Percentiles rank a stretch among this genome's conserved stretches.
Evolutionary conservation across 306 rosid genomes (phyloP).

Genomic region (Lathyrus sativus): DNA sequence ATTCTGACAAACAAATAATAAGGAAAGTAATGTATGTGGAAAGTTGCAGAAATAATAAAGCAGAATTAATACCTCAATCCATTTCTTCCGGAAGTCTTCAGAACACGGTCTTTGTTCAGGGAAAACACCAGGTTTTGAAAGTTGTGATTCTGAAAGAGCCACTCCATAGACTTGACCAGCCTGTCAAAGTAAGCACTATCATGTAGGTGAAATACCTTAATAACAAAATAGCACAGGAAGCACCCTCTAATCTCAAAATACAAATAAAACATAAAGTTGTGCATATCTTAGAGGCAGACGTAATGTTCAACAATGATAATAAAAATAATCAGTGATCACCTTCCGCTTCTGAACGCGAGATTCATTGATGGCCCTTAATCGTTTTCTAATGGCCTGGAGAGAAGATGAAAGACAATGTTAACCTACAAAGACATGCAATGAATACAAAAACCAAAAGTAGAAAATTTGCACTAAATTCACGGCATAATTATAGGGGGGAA

Average conservation of each 20-base stretch:
- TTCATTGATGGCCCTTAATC: conserved; percentile 90
- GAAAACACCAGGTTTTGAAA: conserved; percentile 72
- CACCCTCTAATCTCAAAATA: conserved; percentile 25
- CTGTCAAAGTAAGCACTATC: conserved; percentile 52
- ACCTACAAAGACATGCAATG: conserved; percentile 25
- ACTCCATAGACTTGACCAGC: conserved; percentile 95
- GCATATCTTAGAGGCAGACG: conserved; percentile 14
- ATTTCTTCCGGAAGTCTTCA: conserved; percentile 82
- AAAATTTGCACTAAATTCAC: conserved; percentile 29
- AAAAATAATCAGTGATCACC: conserved; percentile 54
- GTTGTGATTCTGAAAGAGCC: conserved; percentile 77
- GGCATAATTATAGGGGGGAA: not conserved
- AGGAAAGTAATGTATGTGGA: not conserved
- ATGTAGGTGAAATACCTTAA: conserved; percentile 37
- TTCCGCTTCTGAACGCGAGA: conserved; percentile 95
- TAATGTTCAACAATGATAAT: conserved; percentile 25
- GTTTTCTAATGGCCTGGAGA: conserved; percentile 79
- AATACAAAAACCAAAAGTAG: conserved; percentile 24
- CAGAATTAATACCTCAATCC: conserved; percentile 78
- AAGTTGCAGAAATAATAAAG: conserved; percentile 20
- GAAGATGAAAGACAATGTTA: conserved; percentile 34
- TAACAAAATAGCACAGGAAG: conserved; percentile 22
- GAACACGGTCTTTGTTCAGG: conserved; percentile 77
- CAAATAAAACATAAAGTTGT: conserved; percentile 11
- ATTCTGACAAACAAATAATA: conserved; percentile 20